These are phyloP conservation scores for Pelargonium cotyledonis DNA, from an alignment of 441 rosid species.

Conservation along the genomic window DNA sequence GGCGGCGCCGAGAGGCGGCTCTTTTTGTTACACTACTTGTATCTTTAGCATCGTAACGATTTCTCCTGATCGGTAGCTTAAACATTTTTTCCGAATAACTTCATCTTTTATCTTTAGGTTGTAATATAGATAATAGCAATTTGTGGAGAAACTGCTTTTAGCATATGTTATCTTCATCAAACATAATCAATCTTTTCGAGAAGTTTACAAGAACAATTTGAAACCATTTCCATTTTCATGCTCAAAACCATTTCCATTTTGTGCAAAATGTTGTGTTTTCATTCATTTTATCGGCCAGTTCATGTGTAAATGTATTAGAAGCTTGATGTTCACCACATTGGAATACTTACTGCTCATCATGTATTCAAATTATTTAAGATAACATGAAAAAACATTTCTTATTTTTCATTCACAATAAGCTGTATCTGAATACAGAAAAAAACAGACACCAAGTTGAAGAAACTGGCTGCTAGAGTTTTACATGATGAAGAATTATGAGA, in stretches of 20 bases:
- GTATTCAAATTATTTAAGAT: neutral
- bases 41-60: neutral
- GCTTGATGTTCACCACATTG: neutral
- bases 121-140: neutral
- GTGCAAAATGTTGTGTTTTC: no score
- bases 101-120: neutral
- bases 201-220: no score
- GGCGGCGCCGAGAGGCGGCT: conserved; percentile 45
- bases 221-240: no score
- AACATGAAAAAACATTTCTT: neutral
- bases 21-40: conserved; percentile 10
- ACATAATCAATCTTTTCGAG: no score
- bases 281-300: no score
- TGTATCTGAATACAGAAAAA: neutral
- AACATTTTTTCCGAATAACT: neutral
- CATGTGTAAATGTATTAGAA: neutral
- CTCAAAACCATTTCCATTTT: no score
- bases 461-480: neutral
- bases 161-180: neutral
- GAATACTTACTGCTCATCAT: neutral
- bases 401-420: conserved; percentile 4
- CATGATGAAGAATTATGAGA: neutral
- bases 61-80: neutral
- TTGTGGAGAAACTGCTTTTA: neutral
- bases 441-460: neutral